Evolutionary conservation across 495 filamentous ascomycete genomes (phyloP).

Genomic region (Penicillium bialowiezense): DNA sequence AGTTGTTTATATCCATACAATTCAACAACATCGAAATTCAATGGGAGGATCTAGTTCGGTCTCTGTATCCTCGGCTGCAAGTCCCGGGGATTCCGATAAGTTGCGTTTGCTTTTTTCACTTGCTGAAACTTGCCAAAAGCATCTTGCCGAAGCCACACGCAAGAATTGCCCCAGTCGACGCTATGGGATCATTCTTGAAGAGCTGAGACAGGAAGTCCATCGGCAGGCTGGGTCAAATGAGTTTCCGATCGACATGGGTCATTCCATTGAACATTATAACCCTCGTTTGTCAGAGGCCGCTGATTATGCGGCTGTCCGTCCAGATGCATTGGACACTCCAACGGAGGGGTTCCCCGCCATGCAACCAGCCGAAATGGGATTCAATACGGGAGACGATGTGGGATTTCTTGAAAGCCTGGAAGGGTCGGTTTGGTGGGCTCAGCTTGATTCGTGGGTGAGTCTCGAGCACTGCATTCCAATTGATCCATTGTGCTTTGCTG

Average conservation of each 20-base stretch:
- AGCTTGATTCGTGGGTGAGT: slow-evolving; percentile 36
- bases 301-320: slow-evolving; percentile 1
- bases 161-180: slow-evolving; percentile 50
- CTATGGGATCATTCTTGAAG: slow-evolving; percentile 51
- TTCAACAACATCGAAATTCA: slow-evolving; percentile 45
- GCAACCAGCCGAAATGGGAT: slow-evolving; percentile 1
- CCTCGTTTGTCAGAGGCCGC: slow-evolving; percentile 1
- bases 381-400: slow-evolving; percentile 1
- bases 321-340: slow-evolving; percentile 11
- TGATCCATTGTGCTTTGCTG: background rate
- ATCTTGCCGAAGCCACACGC: slow-evolving; percentile 47
- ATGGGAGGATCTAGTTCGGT: slow-evolving; percentile 3
- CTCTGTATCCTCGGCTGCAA: slow-evolving; percentile 18
- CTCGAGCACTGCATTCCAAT: background rate
- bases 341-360: slow-evolving; percentile 9
- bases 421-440: slow-evolving; percentile 34
- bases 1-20: slow-evolving; percentile 53
- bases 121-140: slow-evolving; percentile 45
- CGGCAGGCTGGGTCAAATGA: slow-evolving; percentile 30
- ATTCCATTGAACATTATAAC: slow-evolving; percentile 1
- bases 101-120: slow-evolving; percentile 36
- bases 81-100: slow-evolving; percentile 19
- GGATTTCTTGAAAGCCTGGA: slow-evolving; percentile 30
- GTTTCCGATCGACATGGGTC: slow-evolving; percentile 4
- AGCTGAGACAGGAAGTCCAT: slow-evolving; percentile 43